phyloP scores from a whole-genome alignment of 2,329 filamentous ascomycete species.

The Phialophora macrospora region DNA sequence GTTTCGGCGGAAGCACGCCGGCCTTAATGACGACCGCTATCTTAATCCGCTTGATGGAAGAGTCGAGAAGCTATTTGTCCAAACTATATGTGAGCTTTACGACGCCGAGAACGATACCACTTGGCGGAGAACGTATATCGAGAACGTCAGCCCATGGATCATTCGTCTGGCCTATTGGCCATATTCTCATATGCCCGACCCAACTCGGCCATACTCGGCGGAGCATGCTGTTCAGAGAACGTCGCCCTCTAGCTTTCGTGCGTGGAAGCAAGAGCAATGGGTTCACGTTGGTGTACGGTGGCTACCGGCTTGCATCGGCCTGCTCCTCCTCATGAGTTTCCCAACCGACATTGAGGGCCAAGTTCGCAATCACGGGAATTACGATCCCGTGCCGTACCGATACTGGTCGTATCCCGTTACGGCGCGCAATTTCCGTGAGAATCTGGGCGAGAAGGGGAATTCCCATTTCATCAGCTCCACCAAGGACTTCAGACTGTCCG shows the following conservation, averaged over 20 bases:
- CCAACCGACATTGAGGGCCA: slow-evolving; percentile 23
- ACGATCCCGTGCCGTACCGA: slow-evolving; percentile 27
- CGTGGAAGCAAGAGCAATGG: slow-evolving; percentile 25
- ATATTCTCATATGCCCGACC: slow-evolving; percentile 21
- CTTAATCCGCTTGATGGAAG: slow-evolving; percentile 25
- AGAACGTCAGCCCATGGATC: slow-evolving; percentile 27
- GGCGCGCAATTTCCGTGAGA: slow-evolving; percentile 27
- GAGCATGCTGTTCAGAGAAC: slow-evolving; percentile 9
- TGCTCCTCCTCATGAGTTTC: slow-evolving; percentile 21
- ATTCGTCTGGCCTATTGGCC: slow-evolving; percentile 30
- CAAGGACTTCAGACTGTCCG: slow-evolving; percentile 18
- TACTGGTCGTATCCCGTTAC: slow-evolving; percentile 25
- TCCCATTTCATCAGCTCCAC: not conserved
- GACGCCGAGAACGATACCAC: slow-evolving; percentile 21
- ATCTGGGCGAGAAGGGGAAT: slow-evolving; percentile 12
- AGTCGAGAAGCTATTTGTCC: slow-evolving; percentile 24
- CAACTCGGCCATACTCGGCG: not conserved
- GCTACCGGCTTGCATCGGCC: slow-evolving; percentile 28
- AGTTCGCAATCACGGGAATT: slow-evolving; percentile 25
- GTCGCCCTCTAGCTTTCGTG: not conserved
- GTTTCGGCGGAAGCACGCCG: slow-evolving; percentile 20
- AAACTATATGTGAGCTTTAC: slow-evolving; percentile 26
- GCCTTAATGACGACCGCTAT: slow-evolving; percentile 23
- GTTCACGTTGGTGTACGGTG: slow-evolving; percentile 20
- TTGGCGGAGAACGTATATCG: slow-evolving; percentile 29